Percentiles rank a stretch among this genome's conserved stretches.
Evolutionary conservation across 2,329 filamentous ascomycete species (phyloP).

Genomic region (Botrytis squamosa): DNA sequence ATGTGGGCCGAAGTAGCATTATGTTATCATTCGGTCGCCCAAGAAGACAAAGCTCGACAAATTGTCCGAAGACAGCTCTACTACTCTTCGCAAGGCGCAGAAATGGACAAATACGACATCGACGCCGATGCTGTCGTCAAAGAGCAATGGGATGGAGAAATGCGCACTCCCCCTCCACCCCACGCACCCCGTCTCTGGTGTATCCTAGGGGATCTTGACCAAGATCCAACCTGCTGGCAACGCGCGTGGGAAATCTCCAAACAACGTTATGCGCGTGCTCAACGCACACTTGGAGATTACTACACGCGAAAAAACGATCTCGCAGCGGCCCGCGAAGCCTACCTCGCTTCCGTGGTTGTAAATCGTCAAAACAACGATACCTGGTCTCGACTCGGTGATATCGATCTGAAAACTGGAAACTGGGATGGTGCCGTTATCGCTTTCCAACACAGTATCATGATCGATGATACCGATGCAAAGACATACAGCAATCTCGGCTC

Average conservation of each 20-base stretch:
- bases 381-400: slow-evolving; percentile 90
- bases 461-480: slow-evolving; percentile 85
- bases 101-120: slow-evolving; percentile 43
- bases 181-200: slow-evolving; percentile 89
- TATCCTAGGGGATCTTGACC: slow-evolving; percentile 87
- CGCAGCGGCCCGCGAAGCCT: slow-evolving; percentile 71
- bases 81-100: slow-evolving; percentile 53
- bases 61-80: slow-evolving; percentile 80
- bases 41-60: slow-evolving; percentile 77
- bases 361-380: slow-evolving; percentile 79
- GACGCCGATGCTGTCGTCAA: slow-evolving; percentile 54
- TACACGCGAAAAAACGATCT: slow-evolving; percentile 68
- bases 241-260: slow-evolving; percentile 86
- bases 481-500: slow-evolving; percentile 95
- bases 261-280: slow-evolving; percentile 78
- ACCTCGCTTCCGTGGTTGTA: slow-evolving; percentile 70
- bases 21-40: slow-evolving; percentile 57
- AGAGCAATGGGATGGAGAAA: slow-evolving; percentile 62
- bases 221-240: slow-evolving; percentile 71
- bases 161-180: slow-evolving; percentile 67
- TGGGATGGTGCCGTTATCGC: slow-evolving; percentile 80
- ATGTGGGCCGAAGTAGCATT: slow-evolving; percentile 95
- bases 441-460: slow-evolving; percentile 77
- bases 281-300: slow-evolving; percentile 80
- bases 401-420: slow-evolving; percentile 72